Evolutionary conservation across 805 yeast species (phyloP).

Genomic region (Metschnikowia orientalis): DNA sequence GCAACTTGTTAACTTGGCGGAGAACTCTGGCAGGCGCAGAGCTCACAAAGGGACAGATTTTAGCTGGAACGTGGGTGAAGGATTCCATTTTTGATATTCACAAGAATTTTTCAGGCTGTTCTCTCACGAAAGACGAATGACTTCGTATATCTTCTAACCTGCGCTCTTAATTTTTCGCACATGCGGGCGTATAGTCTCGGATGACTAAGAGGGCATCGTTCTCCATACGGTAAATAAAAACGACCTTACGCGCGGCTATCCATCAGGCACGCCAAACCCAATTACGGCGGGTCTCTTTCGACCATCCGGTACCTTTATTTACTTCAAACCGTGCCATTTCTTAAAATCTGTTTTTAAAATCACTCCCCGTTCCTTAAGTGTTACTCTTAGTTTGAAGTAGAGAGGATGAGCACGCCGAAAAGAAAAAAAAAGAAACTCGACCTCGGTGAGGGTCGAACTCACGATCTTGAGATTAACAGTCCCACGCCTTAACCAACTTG

Average conservation of each 20-base stretch:
- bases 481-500: constrained; percentile 23
- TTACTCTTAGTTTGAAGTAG: no score
- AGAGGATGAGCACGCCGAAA: background rate
- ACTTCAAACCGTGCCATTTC: no score
- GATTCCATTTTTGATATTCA: constrained; percentile 68
- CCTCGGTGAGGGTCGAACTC: constrained; percentile 25
- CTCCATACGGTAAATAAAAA: constrained; percentile 1
- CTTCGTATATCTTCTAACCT: no score
- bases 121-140: no score
- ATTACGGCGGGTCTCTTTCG: no score
- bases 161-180: no score
- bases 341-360: no score
- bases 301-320: no score
- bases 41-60: constrained; percentile 80
- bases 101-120: no score
- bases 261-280: no score
- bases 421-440: constrained; percentile 12
- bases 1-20: constrained; percentile 47
- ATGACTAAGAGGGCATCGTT: constrained; percentile 1
- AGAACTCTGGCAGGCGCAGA: constrained; percentile 55
- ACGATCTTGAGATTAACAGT: constrained; percentile 23
- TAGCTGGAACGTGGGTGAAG: constrained; percentile 68
- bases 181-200: no score
- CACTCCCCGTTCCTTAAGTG: no score
- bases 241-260: constrained; percentile 2